Evolutionary conservation across 2,329 filamentous ascomycete genomes (phyloP), one percentile per base, ranked within the genome.

Genomic region (Sporothrix inflata): DNA sequence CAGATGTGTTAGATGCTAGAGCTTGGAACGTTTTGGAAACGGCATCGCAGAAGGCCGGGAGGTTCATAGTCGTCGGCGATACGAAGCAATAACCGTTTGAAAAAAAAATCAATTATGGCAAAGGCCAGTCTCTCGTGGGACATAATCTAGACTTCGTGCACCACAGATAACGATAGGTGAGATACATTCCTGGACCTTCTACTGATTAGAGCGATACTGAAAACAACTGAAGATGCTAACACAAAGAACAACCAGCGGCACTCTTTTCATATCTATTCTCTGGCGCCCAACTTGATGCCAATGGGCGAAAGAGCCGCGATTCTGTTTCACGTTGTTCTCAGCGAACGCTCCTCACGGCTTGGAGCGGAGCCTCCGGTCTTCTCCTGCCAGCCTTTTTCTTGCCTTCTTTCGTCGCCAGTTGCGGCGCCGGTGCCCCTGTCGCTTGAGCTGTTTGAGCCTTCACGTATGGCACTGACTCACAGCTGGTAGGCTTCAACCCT

Each of bases 31-130:
- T 91, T 0, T 80, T 96, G 65, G 86, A 85, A 1, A 86, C 87
- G 70, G 92, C 93, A 0, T 84, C 87, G 19, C 88, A 87, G 77
- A 93, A 85, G 70, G 87, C 87, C 4, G 92, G 92, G 16, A 88
- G 86, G 75, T 97, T 91, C 77, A 95, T 97, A 76, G 89, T 95
- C 8, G 93, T 96, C 1, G 88, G 93, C 75, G 90, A 87, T 16
- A 66, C n/a, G 4, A 70, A 71, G 30, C 30, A 73, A 38, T 72
- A 71, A 24, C 14, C 19, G 21, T 3, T 67, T 19, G 24, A 40
- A 45, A 71, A 65, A 30, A 16, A 34, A 55, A 24, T 38, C 57
- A 42, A 63, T 42, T 61, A 55, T 30, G 30, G 55, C 19, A 40
- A 40, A 24, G 11, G 34, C n/a, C 4, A 40, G 19, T 30, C 21